A percentile compares a stretch with the other conserved stretches of the same genome.
These are phyloP conservation scores for Drechslerella coelobrocha DNA, from an alignment of 2,329 filamentous ascomycete species.

Conservation along the genomic window DNA sequence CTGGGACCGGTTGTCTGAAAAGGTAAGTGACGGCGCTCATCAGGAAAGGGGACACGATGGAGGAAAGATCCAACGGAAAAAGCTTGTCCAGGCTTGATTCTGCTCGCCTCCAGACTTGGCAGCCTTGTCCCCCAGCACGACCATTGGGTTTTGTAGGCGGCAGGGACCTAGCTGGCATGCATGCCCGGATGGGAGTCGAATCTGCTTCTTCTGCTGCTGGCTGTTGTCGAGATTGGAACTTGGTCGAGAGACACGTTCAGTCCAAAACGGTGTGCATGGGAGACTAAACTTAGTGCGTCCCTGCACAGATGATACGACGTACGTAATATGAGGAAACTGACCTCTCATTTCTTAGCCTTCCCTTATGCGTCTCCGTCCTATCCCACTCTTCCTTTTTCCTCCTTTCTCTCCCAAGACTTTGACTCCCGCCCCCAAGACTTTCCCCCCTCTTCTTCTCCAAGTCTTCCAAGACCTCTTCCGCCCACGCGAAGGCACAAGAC, in stretches of 20 bases:
- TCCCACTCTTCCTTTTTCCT: slow-evolving; percentile 27
- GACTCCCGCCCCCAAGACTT: slow-evolving; percentile 42
- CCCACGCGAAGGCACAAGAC: slow-evolving; percentile 31
- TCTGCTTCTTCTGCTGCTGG: too few species aligned
- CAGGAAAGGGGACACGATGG: slow-evolving; percentile 30
- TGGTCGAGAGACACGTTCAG: too few species aligned
- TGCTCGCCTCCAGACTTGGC: slow-evolving; percentile 46
- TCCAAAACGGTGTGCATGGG: too few species aligned
- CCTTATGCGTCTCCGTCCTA: too few species aligned
- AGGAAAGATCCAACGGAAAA: slow-evolving; percentile 33
- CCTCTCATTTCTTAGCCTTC: too few species aligned
- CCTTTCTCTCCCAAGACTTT: slow-evolving; percentile 37
- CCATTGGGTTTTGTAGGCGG: neutral
- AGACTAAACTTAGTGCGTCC: too few species aligned
- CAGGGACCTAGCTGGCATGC: neutral
- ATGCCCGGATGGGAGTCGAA: too few species aligned
- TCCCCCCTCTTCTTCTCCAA: slow-evolving; percentile 13
- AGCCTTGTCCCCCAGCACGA: slow-evolving; percentile 37
- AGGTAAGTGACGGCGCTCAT: neutral
- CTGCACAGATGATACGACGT: too few species aligned
- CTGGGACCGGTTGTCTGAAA: neutral
- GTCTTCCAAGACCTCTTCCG: slow-evolving; percentile 29
- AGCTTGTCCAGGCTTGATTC: slow-evolving; percentile 47
- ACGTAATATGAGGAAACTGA: too few species aligned
- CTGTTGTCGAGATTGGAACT: too few species aligned